A percentile compares a stretch with the other conserved stretches of the same genome.
phyloP scores from a whole-genome alignment of 306 rosid genomes.

The Senna siamea region DNA sequence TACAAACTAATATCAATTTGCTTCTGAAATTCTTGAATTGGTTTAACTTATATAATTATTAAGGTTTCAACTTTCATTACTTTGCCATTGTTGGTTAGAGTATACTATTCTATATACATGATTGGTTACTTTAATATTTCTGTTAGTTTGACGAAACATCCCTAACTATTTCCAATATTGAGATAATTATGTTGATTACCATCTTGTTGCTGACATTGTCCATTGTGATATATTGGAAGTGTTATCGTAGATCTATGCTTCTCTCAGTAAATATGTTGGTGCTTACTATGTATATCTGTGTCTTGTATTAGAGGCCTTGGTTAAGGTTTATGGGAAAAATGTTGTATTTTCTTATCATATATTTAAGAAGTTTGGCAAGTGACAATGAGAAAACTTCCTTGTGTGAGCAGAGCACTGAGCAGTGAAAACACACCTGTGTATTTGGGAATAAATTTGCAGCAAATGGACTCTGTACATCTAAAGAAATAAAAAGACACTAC shows the following conservation, averaged over 20 bases:
- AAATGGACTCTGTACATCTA: background rate
- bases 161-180: background rate
- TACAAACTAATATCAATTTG: background rate
- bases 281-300: background rate
- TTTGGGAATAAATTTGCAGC: background rate
- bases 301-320: background rate
- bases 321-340: background rate
- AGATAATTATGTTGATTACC: background rate
- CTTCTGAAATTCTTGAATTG: background rate
- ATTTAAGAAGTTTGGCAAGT: background rate
- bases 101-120: background rate
- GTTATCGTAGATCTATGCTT: background rate
- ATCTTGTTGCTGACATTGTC: background rate
- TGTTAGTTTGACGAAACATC: too few relatives aligned
- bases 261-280: background rate
- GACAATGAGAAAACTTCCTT: background rate
- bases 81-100: background rate
- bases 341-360: background rate
- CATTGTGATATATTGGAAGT: slow-evolving; percentile 1
- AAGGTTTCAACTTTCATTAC: background rate
- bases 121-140: background rate
- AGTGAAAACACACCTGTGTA: background rate
- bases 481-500: background rate
- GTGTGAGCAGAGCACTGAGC: background rate
- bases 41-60: background rate